Base-by-base conservation (phyloP, 163 green algal species). In the Scenedesmus sp. region DNA sequence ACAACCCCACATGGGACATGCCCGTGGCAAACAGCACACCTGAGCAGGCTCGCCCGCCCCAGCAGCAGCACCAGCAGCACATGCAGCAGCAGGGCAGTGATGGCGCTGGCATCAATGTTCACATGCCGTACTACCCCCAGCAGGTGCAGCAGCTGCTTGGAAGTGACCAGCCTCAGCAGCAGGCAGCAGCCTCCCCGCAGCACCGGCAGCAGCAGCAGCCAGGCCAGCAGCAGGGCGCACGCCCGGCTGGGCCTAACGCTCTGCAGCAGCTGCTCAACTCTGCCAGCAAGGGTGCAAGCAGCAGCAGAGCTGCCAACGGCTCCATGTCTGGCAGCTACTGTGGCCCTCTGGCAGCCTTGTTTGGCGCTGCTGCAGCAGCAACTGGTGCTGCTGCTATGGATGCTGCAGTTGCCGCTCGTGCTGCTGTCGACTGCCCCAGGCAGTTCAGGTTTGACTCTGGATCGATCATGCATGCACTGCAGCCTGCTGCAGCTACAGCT, bases 21-120 rank as follows among this genome's bases (percentile, higher is more conserved):
- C 90, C 90, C 9, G 97, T 99, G 10, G 99, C 97, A 26, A 52
- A 62, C 70, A 46, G 20, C 87, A 99, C 85, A 20, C 34, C 87
- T 46, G 87, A 26, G 57, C 82, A 87, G 55, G 2, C 18, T 8
- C 66, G 73, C 67, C 86, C 76, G 67, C 86, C 55, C 7, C 87
- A 86, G 73, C 82, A 76, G 73, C 54, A 57, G 23, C 20, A 60
- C 70, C 46, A 73, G 86, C 70, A 67, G 70, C 67, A 90, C 12
- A 15, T 52, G 26, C 26, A 91, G 87, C 74, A 91, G 74, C 74
- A 91, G 74, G 57, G 59, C 83, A 59, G 57, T 13, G 1, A 84
- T 56, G 34, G 46, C 6, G 76, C 10, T 5, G 57, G 23, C 23
- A 67, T 26, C 73, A 91, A 52, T 10, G 60, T 85, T 73, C 56